Base-by-base conservation (phyloP, 1,284 basidiomycete species). In the Ceratobasidium sp. region DNA sequence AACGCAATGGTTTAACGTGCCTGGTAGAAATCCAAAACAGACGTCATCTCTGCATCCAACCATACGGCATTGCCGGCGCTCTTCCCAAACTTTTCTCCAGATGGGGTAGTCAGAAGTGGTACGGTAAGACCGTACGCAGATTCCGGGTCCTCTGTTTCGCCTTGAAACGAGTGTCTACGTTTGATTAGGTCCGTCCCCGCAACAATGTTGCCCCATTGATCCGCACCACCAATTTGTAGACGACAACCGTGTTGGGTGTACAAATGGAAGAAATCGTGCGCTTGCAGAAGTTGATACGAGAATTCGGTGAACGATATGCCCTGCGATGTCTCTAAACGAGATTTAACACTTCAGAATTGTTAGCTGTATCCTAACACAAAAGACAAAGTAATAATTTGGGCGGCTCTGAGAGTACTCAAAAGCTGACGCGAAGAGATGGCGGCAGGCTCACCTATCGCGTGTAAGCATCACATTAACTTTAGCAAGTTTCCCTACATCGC, bases 141-240 rank as follows among this genome's bases (percentile, higher is more conserved):
- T 6, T 79, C 78, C 32, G 73, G 58, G 30, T 73, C 73, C 23
- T 43, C 50, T 11, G 66, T 66, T 28, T 75, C 75, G 16, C 66
- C 73, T 30, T 77, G 62, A 13, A 52, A 52, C 14, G 18, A 44
- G 16, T 62, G 14, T 9, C 76, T 77, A 9, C 89, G 87, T 71
- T 87, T 87, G 77, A 98, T 96, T 54, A 98, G 86, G 73, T 98
- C 95, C 41, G 98, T 86, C 4, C 96, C 96, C 8, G 94, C 93
- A 23, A 95, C 84, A 75, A 99, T 98, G 80, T 99, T 99, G n/a
- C 98, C 97, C 91, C 96, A 96, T 81, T 99, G 98, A 81, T 99
- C 98, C 0, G 93, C 95, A 2, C 98, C 98, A 58, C 98, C 98
- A 50, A 99, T 82, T 82, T 99, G 98, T 54, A 98, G 87, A 1